Evolutionary conservation across 2,329 filamentous ascomycete genomes (phyloP).

Genomic region (Periconia macrospinosa): DNA sequence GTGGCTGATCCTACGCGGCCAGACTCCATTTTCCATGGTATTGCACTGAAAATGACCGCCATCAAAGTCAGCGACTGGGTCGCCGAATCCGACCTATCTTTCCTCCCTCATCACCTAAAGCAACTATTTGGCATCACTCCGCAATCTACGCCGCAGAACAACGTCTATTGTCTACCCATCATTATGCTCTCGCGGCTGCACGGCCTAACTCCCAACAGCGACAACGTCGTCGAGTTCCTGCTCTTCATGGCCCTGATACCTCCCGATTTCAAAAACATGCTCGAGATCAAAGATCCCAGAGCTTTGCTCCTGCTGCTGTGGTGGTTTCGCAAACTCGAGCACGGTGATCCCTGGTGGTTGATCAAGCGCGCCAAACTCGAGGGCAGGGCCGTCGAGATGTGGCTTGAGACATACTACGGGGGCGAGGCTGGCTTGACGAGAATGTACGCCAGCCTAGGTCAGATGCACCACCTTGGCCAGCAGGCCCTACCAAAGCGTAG

Average conservation of each 20-base stretch:
- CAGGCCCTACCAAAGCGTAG: neutral
- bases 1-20: conserved; percentile 53
- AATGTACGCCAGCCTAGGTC: conserved; percentile 9
- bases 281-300: conserved; percentile 55
- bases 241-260: conserved; percentile 52
- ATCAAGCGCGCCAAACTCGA: conserved; percentile 25
- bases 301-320: conserved; percentile 60
- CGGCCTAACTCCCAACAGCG: conserved; percentile 38
- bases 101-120: conserved; percentile 40
- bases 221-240: conserved; percentile 51
- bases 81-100: conserved; percentile 10
- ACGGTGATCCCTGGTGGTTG: conserved; percentile 33
- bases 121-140: conserved; percentile 27
- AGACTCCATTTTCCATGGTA: conserved; percentile 51
- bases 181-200: conserved; percentile 46
- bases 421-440: conserved; percentile 12
- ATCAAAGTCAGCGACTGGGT: conserved; percentile 14
- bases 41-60: conserved; percentile 26
- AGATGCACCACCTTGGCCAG: neutral
- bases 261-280: conserved; percentile 47
- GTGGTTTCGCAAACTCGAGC: conserved; percentile 54
- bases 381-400: conserved; percentile 25
- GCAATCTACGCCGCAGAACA: conserved; percentile 19
- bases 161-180: conserved; percentile 32
- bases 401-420: conserved; percentile 20